These are phyloP conservation scores for Lachnellula occidentalis DNA, from an alignment of 2,329 filamentous ascomycete genomes.

Conservation along the genomic window DNA sequence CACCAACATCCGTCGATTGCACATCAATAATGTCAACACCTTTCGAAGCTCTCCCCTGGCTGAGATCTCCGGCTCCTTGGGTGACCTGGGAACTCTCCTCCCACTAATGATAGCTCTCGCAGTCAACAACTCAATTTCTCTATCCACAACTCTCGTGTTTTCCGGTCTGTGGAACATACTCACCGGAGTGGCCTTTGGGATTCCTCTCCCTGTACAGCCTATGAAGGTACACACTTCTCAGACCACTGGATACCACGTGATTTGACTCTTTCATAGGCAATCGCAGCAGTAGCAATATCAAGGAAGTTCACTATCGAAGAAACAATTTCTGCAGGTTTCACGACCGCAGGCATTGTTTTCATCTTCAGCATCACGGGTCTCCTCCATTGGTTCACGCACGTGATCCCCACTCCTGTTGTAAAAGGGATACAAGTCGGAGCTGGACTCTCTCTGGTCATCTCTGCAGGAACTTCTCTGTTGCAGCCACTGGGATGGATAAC, in stretches of 20 bases:
- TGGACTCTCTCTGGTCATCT: conserved; percentile 75
- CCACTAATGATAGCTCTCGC: conserved; percentile 86
- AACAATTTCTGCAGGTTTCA: conserved; percentile 77
- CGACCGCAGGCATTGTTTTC: conserved; percentile 68
- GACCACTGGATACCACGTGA: background rate
- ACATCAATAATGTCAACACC: conserved; percentile 48
- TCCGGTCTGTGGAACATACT: conserved; percentile 81
- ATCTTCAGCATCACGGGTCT: conserved; percentile 74
- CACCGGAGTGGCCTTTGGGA: conserved; percentile 77
- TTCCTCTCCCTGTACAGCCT: conserved; percentile 89
- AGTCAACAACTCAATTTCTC: conserved; percentile 69
- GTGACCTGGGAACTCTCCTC: conserved; percentile 84
- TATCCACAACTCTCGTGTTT: conserved; percentile 81
- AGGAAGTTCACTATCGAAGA: conserved; percentile 59
- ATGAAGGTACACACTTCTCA: conserved; percentile 48
- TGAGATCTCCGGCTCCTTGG: conserved; percentile 83
- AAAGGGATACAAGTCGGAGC: conserved; percentile 95
- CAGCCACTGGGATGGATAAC: conserved; percentile 61
- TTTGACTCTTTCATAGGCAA: conserved; percentile 56
- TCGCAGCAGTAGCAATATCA: conserved; percentile 82
- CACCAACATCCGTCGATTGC: conserved; percentile 20
- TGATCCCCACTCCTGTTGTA: conserved; percentile 72
- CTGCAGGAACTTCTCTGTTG: conserved; percentile 66
- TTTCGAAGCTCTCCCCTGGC: conserved; percentile 52
- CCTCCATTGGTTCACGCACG: conserved; percentile 65